phyloP scores from a whole-genome alignment of 2,329 filamentous ascomycete species.

The Cercospora brassicicola region DNA sequence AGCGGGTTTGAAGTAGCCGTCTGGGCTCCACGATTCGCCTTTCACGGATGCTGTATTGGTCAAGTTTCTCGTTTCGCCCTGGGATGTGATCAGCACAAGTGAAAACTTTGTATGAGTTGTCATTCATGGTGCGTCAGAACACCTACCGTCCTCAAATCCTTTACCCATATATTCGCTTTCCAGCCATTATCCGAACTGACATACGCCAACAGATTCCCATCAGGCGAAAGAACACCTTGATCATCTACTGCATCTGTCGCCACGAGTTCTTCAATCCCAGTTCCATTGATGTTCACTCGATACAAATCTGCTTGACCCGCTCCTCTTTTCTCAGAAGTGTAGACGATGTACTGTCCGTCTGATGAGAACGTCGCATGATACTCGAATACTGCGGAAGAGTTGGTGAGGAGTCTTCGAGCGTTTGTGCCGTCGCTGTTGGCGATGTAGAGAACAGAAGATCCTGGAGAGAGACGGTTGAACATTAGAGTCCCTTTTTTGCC shows the following conservation, averaged over 20 bases:
- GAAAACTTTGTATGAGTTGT: no score
- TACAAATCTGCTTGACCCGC: slow-evolving; percentile 17
- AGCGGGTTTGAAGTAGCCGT: slow-evolving; percentile 15
- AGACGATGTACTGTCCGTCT: slow-evolving; percentile 14
- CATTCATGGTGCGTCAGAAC: no score
- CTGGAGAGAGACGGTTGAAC: not conserved
- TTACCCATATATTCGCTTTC: slow-evolving; percentile 15
- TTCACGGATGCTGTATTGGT: slow-evolving; percentile 3
- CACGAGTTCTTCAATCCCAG: slow-evolving; percentile 4
- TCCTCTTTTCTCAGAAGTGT: slow-evolving; percentile 14
- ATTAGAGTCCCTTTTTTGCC: slow-evolving; percentile 9
- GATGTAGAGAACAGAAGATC: not conserved
- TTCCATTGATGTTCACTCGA: slow-evolving; percentile 3
- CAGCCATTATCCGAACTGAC: slow-evolving; percentile 3
- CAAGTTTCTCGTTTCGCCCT: no score
- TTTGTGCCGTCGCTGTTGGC: slow-evolving; percentile 18
- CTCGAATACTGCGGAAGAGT: not conserved
- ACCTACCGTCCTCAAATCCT: slow-evolving; percentile 7
- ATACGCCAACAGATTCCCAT: slow-evolving; percentile 15
- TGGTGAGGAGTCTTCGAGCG: not conserved
- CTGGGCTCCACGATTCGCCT: slow-evolving; percentile 1
- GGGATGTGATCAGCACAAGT: no score
- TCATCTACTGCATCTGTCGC: slow-evolving; percentile 11
- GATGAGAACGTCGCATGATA: slow-evolving; percentile 13
- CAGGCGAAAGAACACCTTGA: slow-evolving; percentile 11